Evolutionary conservation across 768 basidiomycete genomes (phyloP).

Genomic region (Rhizopogon salebrosus): DNA sequence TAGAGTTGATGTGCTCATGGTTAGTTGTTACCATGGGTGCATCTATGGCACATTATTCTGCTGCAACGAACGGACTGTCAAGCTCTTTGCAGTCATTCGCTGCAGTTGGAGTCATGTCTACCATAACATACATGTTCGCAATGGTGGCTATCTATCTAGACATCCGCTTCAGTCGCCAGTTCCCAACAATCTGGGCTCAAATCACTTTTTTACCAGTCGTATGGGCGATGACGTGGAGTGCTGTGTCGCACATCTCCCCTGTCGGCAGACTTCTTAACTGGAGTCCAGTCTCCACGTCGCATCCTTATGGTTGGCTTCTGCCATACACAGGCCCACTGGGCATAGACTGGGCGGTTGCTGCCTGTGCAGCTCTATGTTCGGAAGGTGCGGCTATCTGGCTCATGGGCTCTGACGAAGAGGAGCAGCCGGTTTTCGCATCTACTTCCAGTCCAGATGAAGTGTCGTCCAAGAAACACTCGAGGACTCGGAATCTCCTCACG

Average conservation of each 20-base stretch:
- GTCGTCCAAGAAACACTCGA: constrained; percentile 6
- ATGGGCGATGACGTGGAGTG: constrained; percentile 63
- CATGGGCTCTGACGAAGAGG: constrained; percentile 35
- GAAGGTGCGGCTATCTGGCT: constrained; percentile 51
- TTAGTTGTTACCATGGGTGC: constrained; percentile 35
- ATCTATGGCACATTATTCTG: constrained; percentile 35
- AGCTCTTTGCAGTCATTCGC: constrained; percentile 43
- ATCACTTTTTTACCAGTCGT: constrained; percentile 60
- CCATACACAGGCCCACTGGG: constrained; percentile 52
- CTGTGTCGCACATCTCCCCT: constrained; percentile 51
- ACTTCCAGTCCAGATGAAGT: not conserved
- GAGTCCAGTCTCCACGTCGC: constrained; percentile 52
- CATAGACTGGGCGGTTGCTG: constrained; percentile 71
- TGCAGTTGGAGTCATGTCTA: constrained; percentile 38
- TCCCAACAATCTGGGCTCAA: constrained; percentile 35
- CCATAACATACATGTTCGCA: constrained; percentile 38
- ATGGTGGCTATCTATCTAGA: constrained; percentile 36
- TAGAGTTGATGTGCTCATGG: constrained; percentile 30
- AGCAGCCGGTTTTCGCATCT: constrained; percentile 5
- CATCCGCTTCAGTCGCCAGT: constrained; percentile 26
- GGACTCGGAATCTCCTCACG: constrained; percentile 27
- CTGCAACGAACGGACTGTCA: constrained; percentile 53
- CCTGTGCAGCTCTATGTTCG: constrained; percentile 66
- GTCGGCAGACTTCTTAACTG: constrained; percentile 70
- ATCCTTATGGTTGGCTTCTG: constrained; percentile 61